Evolutionary conservation across 371 early-diverging fungal species (phyloP).

Genomic region (Spiromyces aspiralis): DNA sequence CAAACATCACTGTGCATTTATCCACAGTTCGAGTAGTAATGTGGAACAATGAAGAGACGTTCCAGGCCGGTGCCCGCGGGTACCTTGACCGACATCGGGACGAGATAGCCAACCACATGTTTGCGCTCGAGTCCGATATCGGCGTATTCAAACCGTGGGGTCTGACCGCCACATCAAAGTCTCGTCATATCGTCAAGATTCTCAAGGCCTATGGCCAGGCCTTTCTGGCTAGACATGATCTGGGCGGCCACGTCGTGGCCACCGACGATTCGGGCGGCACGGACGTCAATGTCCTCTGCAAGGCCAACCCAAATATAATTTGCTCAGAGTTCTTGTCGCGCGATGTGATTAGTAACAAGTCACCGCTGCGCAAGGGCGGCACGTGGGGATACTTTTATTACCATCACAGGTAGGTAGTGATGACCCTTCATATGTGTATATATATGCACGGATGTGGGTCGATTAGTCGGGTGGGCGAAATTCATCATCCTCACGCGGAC

Average conservation of each 20-base stretch:
- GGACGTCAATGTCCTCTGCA: slow-evolving; percentile 30
- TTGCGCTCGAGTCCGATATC: slow-evolving; percentile 37
- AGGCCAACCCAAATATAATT: slow-evolving; percentile 28
- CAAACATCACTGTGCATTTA: too few species aligned
- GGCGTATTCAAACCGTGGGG: slow-evolving; percentile 39
- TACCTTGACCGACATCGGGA: slow-evolving; percentile 29
- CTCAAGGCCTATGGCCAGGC: slow-evolving; percentile 11
- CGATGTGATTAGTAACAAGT: slow-evolving; percentile 24
- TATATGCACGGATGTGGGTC: too few species aligned
- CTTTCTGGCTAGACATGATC: too few species aligned
- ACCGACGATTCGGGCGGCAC: slow-evolving; percentile 21
- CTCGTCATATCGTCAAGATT: background rate
- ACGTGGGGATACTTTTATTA: background rate
- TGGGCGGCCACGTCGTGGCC: slow-evolving; percentile 19
- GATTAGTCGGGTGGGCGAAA: too few species aligned
- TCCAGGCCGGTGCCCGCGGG: slow-evolving; percentile 30
- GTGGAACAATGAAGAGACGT: slow-evolving; percentile 40
- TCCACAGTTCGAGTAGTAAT: slow-evolving; percentile 37
- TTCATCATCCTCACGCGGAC: too few species aligned
- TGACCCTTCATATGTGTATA: too few species aligned
- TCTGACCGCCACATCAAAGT: slow-evolving; percentile 15
- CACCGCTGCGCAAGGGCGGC: background rate
- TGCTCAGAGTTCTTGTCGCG: slow-evolving; percentile 30
- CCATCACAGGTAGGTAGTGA: slow-evolving; percentile 11
- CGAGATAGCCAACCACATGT: slow-evolving; percentile 25